phyloP scores from a whole-genome alignment of 345 rosid species.

The Linum usitatissimum region DNA sequence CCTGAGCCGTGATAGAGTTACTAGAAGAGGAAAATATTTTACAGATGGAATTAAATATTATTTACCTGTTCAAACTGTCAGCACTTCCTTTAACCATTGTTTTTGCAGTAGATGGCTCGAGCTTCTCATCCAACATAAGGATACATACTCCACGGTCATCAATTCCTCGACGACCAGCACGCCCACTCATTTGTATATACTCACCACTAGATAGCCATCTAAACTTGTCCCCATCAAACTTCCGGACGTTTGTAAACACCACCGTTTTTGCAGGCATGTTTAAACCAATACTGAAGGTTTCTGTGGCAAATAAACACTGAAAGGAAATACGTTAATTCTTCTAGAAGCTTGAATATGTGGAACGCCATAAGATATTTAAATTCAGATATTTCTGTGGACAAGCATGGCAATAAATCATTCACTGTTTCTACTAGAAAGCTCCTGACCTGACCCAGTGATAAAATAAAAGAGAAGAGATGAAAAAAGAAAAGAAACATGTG shows the following conservation, averaged over 20 bases:
- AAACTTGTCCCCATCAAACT: conserved; percentile 97
- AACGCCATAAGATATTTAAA: neutral
- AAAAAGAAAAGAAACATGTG: neutral
- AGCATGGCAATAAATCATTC: neutral
- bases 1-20: neutral
- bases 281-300: conserved; percentile 96
- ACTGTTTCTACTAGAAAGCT: neutral
- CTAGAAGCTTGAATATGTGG: conserved; percentile 5
- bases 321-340: conserved; percentile 21
- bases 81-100: conserved; percentile 91
- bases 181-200: conserved; percentile 98
- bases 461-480: neutral
- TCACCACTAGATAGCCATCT: conserved; percentile 98
- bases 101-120: conserved; percentile 94
- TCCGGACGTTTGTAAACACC: conserved; percentile 93
- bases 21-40: too few species aligned
- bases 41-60: too few species aligned
- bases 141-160: conserved; percentile 91
- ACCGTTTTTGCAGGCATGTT: conserved; percentile 99
- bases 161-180: conserved; percentile 99
- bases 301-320: conserved; percentile 98
- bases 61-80: conserved; percentile 91
- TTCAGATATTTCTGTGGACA: neutral
- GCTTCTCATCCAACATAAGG: conserved; percentile 92
- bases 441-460: neutral